phyloP scores from a whole-genome alignment of 331 rosid genomes.

The Saraca asoca region DNA sequence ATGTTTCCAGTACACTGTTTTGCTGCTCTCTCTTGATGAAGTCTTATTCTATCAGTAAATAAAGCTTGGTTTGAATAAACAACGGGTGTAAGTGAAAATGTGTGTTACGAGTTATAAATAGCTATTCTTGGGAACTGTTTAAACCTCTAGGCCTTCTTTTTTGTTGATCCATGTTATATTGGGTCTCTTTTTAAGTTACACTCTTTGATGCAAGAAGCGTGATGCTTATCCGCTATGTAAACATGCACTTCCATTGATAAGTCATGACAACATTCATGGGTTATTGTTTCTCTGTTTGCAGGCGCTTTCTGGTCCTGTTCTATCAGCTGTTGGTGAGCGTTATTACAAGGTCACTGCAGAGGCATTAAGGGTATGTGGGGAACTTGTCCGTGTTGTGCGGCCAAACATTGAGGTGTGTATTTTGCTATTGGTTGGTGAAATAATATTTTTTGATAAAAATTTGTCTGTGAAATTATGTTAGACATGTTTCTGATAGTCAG shows the following conservation, averaged over 20 bases:
- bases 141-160: slow-evolving; percentile 16
- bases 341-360: slow-evolving; percentile 99
- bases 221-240: neutral
- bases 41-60: too few relatives aligned
- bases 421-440: neutral
- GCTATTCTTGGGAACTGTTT: neutral
- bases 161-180: slow-evolving; percentile 16
- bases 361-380: slow-evolving; percentile 97
- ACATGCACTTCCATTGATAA: neutral
- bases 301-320: slow-evolving; percentile 97
- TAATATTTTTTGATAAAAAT: too few relatives aligned
- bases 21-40: too few relatives aligned
- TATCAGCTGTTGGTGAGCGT: slow-evolving; percentile 97
- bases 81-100: neutral
- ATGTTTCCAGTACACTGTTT: neutral
- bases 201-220: slow-evolving; percentile 19
- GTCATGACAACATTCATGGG: neutral
- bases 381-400: slow-evolving; percentile 89
- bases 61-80: too few relatives aligned
- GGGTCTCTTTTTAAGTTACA: slow-evolving; percentile 7
- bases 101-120: too few relatives aligned
- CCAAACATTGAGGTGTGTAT: slow-evolving; percentile 76
- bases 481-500: slow-evolving; percentile 29
- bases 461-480: slow-evolving; percentile 26
- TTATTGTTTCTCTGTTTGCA: slow-evolving; percentile 40